Conservation (phyloP, 1,284 basidiomycete genomes). For the Porogramme epimiltina region DNA sequence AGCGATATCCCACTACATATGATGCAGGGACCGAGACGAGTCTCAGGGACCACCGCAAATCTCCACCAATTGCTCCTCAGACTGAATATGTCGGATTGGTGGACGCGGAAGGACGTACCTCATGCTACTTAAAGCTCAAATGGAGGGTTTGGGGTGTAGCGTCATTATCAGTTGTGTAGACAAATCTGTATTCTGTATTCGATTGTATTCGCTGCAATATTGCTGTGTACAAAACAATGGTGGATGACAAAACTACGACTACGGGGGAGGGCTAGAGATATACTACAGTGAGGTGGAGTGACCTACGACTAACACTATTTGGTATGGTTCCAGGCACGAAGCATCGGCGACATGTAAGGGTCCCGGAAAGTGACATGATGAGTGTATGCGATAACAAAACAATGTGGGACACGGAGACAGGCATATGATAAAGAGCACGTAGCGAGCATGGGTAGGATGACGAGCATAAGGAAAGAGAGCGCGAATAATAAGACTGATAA, state of each 20-base stretch:
- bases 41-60: conserved; percentile 32
- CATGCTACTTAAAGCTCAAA: too few species aligned
- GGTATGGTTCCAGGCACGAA: conserved; percentile 10
- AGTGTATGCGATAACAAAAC: conserved; percentile 22
- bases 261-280: conserved; percentile 16
- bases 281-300: conserved; percentile 18
- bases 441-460: conserved; percentile 20
- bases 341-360: conserved; percentile 13
- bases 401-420: conserved; percentile 12
- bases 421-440: conserved; percentile 12
- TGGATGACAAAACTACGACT: conserved; percentile 18
- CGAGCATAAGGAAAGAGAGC: conserved; percentile 14
- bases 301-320: conserved; percentile 20
- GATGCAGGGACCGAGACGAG: conserved; percentile 19
- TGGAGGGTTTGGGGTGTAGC: too few species aligned
- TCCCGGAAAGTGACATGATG: conserved; percentile 11
- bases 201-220: conserved; percentile 10
- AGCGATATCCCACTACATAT: conserved; percentile 30
- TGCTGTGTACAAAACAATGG: conserved; percentile 18
- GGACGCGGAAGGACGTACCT: conserved; percentile 15
- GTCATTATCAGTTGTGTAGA: too few species aligned
- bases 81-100: conserved; percentile 30
- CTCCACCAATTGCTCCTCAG: conserved; percentile 30
- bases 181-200: too few species aligned
- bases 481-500: conserved; percentile 17